Evolutionary conservation across 2,329 filamentous ascomycete genomes (phyloP).

Genomic region (Cordyceps cicadae): DNA sequence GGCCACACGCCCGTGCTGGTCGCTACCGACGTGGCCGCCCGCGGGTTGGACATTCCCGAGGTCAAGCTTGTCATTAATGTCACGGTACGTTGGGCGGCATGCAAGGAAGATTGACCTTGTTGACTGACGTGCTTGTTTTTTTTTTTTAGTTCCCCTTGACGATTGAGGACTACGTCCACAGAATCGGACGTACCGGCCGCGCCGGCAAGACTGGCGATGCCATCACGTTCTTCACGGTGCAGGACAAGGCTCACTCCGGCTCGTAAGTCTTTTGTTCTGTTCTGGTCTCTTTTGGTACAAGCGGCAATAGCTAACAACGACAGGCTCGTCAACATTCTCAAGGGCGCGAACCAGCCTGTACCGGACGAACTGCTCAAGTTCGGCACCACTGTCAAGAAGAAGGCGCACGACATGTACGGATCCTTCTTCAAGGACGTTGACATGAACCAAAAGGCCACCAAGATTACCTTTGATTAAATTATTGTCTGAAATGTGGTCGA

Average conservation of each 20-base stretch:
- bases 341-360: constrained; percentile 82
- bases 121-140: constrained; percentile 19
- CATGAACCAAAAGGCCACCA: constrained; percentile 74
- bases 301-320: constrained; percentile 13
- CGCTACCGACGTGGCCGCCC: constrained; percentile 90
- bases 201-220: constrained; percentile 84
- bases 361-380: constrained; percentile 91
- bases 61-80: constrained; percentile 94
- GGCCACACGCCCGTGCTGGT: constrained; percentile 78
- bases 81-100: constrained; percentile 43
- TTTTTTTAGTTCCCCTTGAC: constrained; percentile 68
- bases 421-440: constrained; percentile 91
- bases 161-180: constrained; percentile 94
- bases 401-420: constrained; percentile 90
- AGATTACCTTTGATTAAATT: constrained; percentile 75
- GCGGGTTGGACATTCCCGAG: constrained; percentile 88
- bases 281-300: constrained; percentile 11
- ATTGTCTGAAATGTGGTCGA: neutral
- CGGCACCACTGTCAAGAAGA: constrained; percentile 97
- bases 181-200: constrained; percentile 89
- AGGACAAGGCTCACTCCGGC: constrained; percentile 87
- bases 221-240: constrained; percentile 89
- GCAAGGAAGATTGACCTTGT: no score
- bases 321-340: constrained; percentile 88
- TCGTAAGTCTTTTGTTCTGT: constrained; percentile 51